phyloP scores from a whole-genome alignment of 495 filamentous ascomycete species.

The Xylaria palmicola region DNA sequence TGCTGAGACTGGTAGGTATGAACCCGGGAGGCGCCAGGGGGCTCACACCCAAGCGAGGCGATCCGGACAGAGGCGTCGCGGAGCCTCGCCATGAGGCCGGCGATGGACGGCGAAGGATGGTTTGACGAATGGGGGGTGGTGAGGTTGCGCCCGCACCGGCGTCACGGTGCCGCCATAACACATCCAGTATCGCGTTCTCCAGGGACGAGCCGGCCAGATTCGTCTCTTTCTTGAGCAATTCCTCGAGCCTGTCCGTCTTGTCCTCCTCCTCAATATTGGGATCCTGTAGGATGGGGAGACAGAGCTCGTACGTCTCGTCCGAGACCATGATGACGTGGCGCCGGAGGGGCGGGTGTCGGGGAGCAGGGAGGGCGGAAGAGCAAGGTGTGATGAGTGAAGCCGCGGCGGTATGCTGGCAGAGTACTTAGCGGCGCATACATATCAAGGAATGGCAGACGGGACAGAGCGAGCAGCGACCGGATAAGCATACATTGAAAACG shows the following conservation, averaged over 20 bases:
- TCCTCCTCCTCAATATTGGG: conserved; percentile 85
- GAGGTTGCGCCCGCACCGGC: conserved; percentile 71
- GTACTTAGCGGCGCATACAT: conserved; percentile 17
- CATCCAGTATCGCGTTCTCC: conserved; percentile 88
- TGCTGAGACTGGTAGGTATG: conserved; percentile 68
- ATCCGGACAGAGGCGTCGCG: conserved; percentile 73
- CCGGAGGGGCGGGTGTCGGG: conserved; percentile 12
- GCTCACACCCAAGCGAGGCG: conserved; percentile 72
- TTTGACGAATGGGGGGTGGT: conserved; percentile 78
- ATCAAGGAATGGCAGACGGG: neutral
- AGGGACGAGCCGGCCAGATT: conserved; percentile 71
- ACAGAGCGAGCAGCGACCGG: conserved; percentile 1
- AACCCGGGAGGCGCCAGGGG: conserved; percentile 82
- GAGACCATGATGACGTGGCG: conserved; percentile 68
- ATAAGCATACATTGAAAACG: conserved; percentile 19
- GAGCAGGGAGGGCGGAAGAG: neutral
- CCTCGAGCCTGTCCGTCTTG: conserved; percentile 88
- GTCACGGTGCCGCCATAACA: conserved; percentile 87
- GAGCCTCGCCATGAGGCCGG: conserved; percentile 91
- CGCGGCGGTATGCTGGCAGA: conserved; percentile 1
- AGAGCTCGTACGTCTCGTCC: conserved; percentile 88
- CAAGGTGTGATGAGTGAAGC: neutral
- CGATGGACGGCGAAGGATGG: conserved; percentile 83
- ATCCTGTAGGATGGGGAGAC: conserved; percentile 85
- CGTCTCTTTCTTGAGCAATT: conserved; percentile 77